These are phyloP conservation scores for Pichia sp. DNA, from an alignment of 1,139 yeast genomes.

Conservation along the genomic window DNA sequence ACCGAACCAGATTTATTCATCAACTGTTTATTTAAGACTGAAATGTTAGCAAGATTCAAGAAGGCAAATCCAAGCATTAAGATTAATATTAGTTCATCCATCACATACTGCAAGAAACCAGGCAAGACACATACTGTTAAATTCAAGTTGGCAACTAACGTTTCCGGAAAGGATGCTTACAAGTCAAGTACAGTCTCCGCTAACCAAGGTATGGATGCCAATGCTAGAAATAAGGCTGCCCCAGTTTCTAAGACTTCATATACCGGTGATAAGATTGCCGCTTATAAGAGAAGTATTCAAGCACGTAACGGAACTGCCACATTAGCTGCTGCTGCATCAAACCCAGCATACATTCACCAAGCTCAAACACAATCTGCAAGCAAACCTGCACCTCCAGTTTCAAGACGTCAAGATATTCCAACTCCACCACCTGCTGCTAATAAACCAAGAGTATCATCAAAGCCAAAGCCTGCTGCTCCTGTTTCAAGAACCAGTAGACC, in stretches of 20 bases:
- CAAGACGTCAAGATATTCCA: slow-evolving; percentile 22
- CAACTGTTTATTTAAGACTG: slow-evolving; percentile 86
- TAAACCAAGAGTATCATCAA: slow-evolving; percentile 22
- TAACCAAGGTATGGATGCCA: slow-evolving; percentile 74
- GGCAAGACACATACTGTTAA: slow-evolving; percentile 79
- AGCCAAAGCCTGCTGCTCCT: slow-evolving; percentile 22
- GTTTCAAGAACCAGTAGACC: slow-evolving; percentile 21
- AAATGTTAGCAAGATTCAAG: slow-evolving; percentile 74
- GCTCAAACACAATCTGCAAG: not conserved
- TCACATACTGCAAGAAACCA: slow-evolving; percentile 88
- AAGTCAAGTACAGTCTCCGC: slow-evolving; percentile 89
- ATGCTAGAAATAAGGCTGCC: slow-evolving; percentile 64
- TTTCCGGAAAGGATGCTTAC: slow-evolving; percentile 72
- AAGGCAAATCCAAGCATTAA: slow-evolving; percentile 56
- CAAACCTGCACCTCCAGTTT: slow-evolving; percentile 23
- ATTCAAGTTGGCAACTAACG: slow-evolving; percentile 55
- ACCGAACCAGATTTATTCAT: slow-evolving; percentile 76
- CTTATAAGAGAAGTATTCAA: slow-evolving; percentile 25
- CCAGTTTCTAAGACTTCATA: slow-evolving; percentile 65
- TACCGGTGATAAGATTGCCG: slow-evolving; percentile 27
- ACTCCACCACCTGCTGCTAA: slow-evolving; percentile 23
- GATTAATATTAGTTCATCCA: slow-evolving; percentile 67
- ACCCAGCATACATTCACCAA: slow-evolving; percentile 33
- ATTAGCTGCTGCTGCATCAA: slow-evolving; percentile 27
- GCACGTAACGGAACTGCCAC: slow-evolving; percentile 28